Base-by-base conservation (phyloP, 345 rosid genomes). In the Salix brachista region DNA sequence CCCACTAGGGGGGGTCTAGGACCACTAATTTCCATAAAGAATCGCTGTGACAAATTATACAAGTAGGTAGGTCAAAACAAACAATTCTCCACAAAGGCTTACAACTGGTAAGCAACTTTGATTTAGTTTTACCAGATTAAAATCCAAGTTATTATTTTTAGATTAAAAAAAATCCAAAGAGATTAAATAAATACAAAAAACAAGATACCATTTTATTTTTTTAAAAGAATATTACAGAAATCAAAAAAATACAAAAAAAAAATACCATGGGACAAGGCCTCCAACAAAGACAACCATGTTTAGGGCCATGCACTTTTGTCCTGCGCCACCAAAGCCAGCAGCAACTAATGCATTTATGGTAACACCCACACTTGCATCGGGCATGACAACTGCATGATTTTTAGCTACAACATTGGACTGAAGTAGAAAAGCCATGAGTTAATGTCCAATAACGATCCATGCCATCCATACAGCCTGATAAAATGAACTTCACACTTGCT, bases 281-380 rank as follows among this genome's bases (percentile, higher is more conserved):
- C 94, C 94, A 72, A 90, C 88, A 76, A 90, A 89, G 54, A 90
- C 77, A 68, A 79, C 87, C 4, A 84, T 80, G 81, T 82, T 79
- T 41, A 89, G 79, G 46, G 90, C 82, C 79, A 72, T 80, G 79
- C 90, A 86, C 75, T 85, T 87, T 58, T 90, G 94, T 77, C 92
- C 94, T 52, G 87, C 90, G 65, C 85, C 86, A 70, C 94, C 91
- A 81, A 90, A 89, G 32, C 90, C 92, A 74, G 88, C 83, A 70
- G 90, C 86, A 76, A 79, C 91, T 54, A 90, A 37, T 71, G 88
- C 84, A 81, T 84, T 80, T 79, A 90, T 44, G 79, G 94, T 89
- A 79, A 88, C 85, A 65, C 84, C 94, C 66, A 79, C 54, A 65
- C 74, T 86, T 75, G 92, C 92, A 84, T 89, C 94, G 80, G 90